phyloP scores from a whole-genome alignment of 1,284 basidiomycete species.

The Ceratobasidium papillatum region DNA sequence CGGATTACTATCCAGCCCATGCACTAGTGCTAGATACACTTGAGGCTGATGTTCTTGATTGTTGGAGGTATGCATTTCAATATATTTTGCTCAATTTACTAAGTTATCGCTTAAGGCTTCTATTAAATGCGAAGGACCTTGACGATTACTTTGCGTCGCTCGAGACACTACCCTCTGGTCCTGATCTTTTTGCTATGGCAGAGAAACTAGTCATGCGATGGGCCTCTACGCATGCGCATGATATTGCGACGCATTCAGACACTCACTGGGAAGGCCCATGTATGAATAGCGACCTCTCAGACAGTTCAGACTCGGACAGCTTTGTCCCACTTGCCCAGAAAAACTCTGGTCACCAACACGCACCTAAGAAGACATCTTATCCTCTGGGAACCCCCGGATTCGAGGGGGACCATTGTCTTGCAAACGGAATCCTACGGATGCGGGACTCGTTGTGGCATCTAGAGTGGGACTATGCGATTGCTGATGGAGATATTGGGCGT shows the following conservation, averaged over 20 bases:
- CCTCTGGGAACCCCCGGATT: not conserved
- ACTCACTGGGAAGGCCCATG: constrained; percentile 1
- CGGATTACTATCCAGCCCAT: constrained; percentile 1
- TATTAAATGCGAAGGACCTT: not conserved
- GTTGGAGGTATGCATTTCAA: constrained; percentile 3
- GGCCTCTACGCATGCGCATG: not conserved
- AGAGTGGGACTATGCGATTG: not conserved
- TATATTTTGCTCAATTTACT: not conserved
- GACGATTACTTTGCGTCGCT: not conserved
- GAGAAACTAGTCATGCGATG: not conserved
- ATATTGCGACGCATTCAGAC: not conserved
- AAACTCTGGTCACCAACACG: not conserved
- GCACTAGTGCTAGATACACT: not conserved
- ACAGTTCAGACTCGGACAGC: not conserved
- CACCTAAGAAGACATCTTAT: not conserved
- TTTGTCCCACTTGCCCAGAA: not conserved
- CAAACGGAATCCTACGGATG: constrained; percentile 7
- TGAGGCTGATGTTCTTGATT: not conserved
- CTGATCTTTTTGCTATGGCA: not conserved
- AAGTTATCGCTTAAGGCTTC: not conserved
- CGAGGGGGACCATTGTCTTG: not conserved
- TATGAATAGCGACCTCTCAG: no score
- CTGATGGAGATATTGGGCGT: constrained; percentile 14
- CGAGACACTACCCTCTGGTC: not conserved
- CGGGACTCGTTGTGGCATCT: not conserved